Evolutionary conservation across 2,329 filamentous ascomycete species (phyloP), one percentile per base, ranked within the genome.

Genomic region (Monilinia aucupariae): DNA sequence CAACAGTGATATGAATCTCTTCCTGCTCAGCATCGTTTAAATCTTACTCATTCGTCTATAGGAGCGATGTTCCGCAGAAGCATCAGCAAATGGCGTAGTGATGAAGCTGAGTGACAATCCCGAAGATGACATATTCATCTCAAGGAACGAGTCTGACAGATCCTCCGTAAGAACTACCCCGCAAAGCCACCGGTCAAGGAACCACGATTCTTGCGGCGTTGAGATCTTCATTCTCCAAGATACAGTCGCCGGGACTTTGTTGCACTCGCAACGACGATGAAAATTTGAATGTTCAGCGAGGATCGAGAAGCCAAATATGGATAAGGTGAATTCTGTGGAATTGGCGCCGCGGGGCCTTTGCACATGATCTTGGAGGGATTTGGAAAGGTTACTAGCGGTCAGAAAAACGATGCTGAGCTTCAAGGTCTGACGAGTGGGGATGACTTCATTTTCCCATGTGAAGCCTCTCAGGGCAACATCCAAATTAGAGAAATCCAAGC

Each of bases 271-370:
- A 27, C 15, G 12, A 30, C 30, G 53, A 37, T 13, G 0, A 4
- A n/a, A 2, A 0, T 2, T 30, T 4, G n/a, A 55, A 27, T n/a
- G 27, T 30, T 8, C 37, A 39, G 37, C 15, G 4, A 39, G 15
- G 37, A 39, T 15, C 15, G 37, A 15, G 4, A 17, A 25, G 2
- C n/a, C 4, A 43, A 9, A 43, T 17, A 15, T n/a, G 4, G 20
- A 27, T 43, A 41, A 1, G 2, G 13, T 6, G 13, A 6, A 15
- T 43, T 43, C 2, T 27, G 1, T 27, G 22, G 37, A 55, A 32
- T 4, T n/a, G 9, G 2, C 15, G 4, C 1, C 37, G 37, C 22
- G 3, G 2, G 5, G 27, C 5, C 0, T 43, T 3, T 6, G 34
- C 8, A n/a, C 6, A n/a, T 2, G 13, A 8, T 4, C 1, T 8